These are phyloP conservation scores for Beauveria sp. DNA, from an alignment of 2,329 filamentous ascomycete species.

Conservation along the genomic window DNA sequence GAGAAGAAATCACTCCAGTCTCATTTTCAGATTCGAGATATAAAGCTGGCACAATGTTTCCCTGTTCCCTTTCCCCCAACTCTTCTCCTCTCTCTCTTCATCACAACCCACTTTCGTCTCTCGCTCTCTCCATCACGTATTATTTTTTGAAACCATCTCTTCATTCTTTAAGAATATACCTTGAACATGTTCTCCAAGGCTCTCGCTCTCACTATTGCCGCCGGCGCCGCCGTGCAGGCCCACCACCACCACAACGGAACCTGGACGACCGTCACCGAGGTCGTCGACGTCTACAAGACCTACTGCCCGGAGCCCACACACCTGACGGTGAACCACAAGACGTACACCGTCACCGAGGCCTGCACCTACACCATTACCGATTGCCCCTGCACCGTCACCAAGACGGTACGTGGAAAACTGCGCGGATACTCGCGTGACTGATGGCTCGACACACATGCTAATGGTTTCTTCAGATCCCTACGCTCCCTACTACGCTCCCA, in stretches of 20 bases:
- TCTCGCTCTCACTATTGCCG: conserved; percentile 19
- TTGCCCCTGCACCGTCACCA: conserved; percentile 42
- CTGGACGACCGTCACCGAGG: conserved; percentile 24
- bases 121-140: not conserved
- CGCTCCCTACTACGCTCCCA: not conserved
- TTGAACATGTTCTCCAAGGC: conserved; percentile 24
- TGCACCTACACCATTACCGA: conserved; percentile 47
- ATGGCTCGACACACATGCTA: conserved; percentile 18
- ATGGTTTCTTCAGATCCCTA: conserved; percentile 1
- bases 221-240: conserved; percentile 15
- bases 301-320: conserved; percentile 42
- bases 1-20: not conserved
- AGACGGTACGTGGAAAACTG: not conserved
- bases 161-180: not conserved
- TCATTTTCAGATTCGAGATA: not conserved
- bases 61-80: too few species aligned
- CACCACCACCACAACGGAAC: conserved; percentile 10
- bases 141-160: not conserved
- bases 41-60: not conserved
- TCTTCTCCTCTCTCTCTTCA: not conserved
- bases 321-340: conserved; percentile 41
- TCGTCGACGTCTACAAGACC: conserved; percentile 30
- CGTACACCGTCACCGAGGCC: conserved; percentile 47
- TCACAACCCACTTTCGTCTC: not conserved
- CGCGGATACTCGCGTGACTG: too few species aligned